These are phyloP conservation scores for Neurospora sp. DNA, from an alignment of 495 filamentous ascomycete genomes.

Conservation along the genomic window DNA sequence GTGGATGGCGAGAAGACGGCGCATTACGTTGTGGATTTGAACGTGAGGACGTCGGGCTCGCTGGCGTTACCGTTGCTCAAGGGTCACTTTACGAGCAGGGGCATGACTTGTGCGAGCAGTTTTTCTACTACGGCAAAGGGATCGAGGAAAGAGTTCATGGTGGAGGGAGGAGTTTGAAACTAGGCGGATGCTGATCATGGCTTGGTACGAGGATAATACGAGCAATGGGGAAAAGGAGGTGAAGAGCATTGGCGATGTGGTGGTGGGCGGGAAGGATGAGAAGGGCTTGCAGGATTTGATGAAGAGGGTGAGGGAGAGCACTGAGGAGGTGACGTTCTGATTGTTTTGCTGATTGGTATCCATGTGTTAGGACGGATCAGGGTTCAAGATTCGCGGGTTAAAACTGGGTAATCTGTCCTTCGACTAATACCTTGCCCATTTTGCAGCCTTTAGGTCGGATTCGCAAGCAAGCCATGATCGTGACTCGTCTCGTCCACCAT, in stretches of 20 bases:
- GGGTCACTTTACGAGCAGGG: constrained; percentile 12
- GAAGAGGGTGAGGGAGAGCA: constrained; percentile 8
- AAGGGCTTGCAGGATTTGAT: constrained; percentile 10
- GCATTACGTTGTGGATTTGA: constrained; percentile 29
- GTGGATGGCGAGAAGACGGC: constrained; percentile 1
- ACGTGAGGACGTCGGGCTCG: constrained; percentile 24
- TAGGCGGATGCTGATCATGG: constrained; percentile 16
- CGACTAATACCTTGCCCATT: background rate
- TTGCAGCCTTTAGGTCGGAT: background rate
- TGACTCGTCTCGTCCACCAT: background rate
- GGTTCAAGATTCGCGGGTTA: background rate
- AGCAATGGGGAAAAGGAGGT: background rate
- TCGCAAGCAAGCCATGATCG: background rate
- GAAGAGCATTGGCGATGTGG: constrained; percentile 18
- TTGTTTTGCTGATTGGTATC: background rate
- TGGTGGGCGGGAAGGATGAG: constrained; percentile 16
- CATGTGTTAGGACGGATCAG: background rate
- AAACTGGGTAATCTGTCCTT: too few species aligned
- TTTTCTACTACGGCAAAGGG: constrained; percentile 9
- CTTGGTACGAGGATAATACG: constrained; percentile 20
- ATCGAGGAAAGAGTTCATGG: constrained; percentile 11
- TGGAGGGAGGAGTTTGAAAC: constrained; percentile 12
- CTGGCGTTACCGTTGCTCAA: constrained; percentile 17
- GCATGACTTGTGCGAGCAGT: constrained; percentile 16
- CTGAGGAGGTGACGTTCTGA: constrained; percentile 18